Percentiles rank a stretch among this genome's conserved stretches.
phyloP scores from a whole-genome alignment of 2,329 filamentous ascomycete species.

The Hypoxylon sp. region DNA sequence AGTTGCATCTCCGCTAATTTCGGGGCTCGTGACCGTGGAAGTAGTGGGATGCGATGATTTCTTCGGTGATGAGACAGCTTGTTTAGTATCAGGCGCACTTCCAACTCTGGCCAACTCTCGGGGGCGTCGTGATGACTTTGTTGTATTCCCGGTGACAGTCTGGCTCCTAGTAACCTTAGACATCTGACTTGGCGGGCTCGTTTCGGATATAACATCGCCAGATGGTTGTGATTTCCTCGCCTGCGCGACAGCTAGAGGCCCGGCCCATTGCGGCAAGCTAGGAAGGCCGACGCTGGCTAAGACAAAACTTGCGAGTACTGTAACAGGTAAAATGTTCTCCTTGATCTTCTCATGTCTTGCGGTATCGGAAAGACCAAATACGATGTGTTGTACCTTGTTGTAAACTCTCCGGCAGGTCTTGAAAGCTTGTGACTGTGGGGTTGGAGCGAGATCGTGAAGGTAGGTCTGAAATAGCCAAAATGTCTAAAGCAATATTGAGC shows the following conservation, averaged over 20 bases:
- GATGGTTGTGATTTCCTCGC: constrained; percentile 80
- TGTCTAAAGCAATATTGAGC: constrained; percentile 68
- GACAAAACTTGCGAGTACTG: constrained; percentile 84
- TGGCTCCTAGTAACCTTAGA: constrained; percentile 76
- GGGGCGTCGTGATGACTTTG: constrained; percentile 65
- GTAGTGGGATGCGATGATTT: constrained; percentile 35
- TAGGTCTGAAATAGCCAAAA: constrained; percentile 95
- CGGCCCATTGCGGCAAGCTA: constrained; percentile 82
- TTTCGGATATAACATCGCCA: constrained; percentile 73
- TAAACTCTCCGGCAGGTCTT: constrained; percentile 87
- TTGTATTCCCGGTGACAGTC: constrained; percentile 70
- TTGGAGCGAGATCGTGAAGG: constrained; percentile 82
- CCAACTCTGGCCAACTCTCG: constrained; percentile 64
- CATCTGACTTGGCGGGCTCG: constrained; percentile 55
- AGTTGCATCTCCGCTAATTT: constrained; percentile 20
- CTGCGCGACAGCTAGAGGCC: constrained; percentile 85
- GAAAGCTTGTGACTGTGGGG: constrained; percentile 82
- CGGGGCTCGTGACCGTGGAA: constrained; percentile 32
- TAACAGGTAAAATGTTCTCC: constrained; percentile 85
- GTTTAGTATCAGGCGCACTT: constrained; percentile 60
- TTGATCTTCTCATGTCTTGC: constrained; percentile 81
- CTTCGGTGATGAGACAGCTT: constrained; percentile 34
- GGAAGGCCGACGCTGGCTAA: constrained; percentile 83
- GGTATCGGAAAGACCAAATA: constrained; percentile 82
- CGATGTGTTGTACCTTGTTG: constrained; percentile 90